Evolutionary conservation across 805 yeast species (phyloP).

Genomic region (Debaryomyces hansenii): DNA sequence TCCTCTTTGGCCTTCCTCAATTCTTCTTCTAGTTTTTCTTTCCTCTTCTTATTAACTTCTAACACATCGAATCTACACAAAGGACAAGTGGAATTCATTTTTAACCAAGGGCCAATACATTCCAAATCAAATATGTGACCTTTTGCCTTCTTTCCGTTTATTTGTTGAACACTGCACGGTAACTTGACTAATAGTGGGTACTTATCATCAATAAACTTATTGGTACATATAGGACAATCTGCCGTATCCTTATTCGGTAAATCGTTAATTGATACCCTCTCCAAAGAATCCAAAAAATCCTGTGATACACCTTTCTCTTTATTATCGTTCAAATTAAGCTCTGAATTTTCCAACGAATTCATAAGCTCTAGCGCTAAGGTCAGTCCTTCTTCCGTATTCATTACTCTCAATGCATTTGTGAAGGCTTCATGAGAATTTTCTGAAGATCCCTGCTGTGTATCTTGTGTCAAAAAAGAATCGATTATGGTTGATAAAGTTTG

Average conservation of each 20-base stretch:
- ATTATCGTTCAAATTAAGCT: not conserved
- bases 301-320: conserved; percentile 58
- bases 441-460: conserved; percentile 1
- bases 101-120: conserved; percentile 88
- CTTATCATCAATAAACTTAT: conserved; percentile 65
- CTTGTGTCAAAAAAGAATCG: conserved; percentile 30
- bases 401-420: conserved; percentile 28
- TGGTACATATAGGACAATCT: conserved; percentile 84
- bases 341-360: conserved; percentile 16
- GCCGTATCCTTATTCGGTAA: conserved; percentile 50
- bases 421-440: conserved; percentile 20
- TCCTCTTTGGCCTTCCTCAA: conserved; percentile 38
- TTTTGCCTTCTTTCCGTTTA: conserved; percentile 19
- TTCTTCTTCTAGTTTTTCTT: conserved; percentile 34
- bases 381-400: conserved; percentile 32
- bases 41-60: conserved; percentile 30
- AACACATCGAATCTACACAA: conserved; percentile 76
- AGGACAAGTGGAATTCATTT: conserved; percentile 76
- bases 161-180: conserved; percentile 53
- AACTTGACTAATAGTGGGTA: conserved; percentile 78
- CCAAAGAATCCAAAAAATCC: conserved; percentile 71
- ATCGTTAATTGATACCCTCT: conserved; percentile 49
- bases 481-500: conserved; percentile 34
- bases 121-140: conserved; percentile 83
- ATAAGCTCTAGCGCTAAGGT: conserved; percentile 27